Base-by-base conservation (phyloP, 345 rosid genomes). In the Heritiera fomes region DNA sequence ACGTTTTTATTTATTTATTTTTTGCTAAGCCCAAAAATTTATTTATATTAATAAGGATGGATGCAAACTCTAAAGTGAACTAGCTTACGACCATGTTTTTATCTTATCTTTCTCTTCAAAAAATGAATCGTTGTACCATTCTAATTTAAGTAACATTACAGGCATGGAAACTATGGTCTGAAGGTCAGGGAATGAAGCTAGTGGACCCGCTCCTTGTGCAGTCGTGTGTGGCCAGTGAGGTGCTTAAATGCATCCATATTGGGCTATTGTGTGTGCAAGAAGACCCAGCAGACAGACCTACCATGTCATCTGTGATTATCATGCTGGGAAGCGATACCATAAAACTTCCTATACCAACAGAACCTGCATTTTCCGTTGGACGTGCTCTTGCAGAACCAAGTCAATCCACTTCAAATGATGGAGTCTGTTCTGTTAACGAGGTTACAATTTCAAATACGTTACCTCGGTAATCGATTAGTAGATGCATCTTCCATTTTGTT, bases 161-260 rank as follows among this genome's bases (percentile, higher is more conserved):
- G 85, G 82, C 87, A 18, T 78, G 87, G 85, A 23, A 23, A 23
- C 20, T 80, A 23, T 82, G 85, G 85, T 53, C 53, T 7, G 58
- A 75, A 43, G 77, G 65, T 23, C 9, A 17, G 20, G 61, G 73
- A 40, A 77, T 68, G 66, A 41, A 56, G 66, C 4, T 85, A 34
- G 49, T 63, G 1, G 83, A 83, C 28, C 60, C 59, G 0, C 20
- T 2, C 11, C 17, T 79, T 28, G 28, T 13, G 17, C 58, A 77
- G 15, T 76, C 85, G 8, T 64, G 72, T 18, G 32, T 66, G 12
- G 62, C 47, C 5, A 17, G 28, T 53, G 70, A 81, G 80, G 74
- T 77, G 6, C 61, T 73, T 5, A 77, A 55, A 47, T 73, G 81
- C 79, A 66, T 77, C 17, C 85, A 80, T 46, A 76, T 83, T 13